These are phyloP conservation scores for Zychaea mexicana DNA, from an alignment of 371 early-diverging fungal genomes.

Conservation along the genomic window DNA sequence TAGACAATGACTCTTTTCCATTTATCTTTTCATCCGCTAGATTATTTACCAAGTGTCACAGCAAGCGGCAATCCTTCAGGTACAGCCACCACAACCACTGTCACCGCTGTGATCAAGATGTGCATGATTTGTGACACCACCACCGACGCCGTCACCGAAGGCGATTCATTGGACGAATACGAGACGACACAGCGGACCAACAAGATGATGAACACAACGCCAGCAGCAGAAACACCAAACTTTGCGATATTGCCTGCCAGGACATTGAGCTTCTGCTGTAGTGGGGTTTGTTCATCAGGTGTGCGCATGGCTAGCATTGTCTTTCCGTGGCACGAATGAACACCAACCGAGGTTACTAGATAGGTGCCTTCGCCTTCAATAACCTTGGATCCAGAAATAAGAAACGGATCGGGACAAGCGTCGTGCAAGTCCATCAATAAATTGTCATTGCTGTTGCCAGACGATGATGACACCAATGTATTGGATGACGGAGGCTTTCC, in stretches of 20 bases:
- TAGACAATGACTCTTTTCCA: neutral
- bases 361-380: conserved; percentile 77
- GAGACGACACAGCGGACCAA: conserved; percentile 61
- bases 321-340: conserved; percentile 73
- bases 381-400: conserved; percentile 76
- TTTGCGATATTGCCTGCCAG: conserved; percentile 76
- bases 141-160: conserved; percentile 24
- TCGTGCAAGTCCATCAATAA: conserved; percentile 9
- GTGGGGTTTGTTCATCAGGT: conserved; percentile 64
- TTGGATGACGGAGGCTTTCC: neutral
- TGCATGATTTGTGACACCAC: conserved; percentile 51
- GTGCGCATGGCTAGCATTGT: conserved; percentile 73
- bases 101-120: conserved; percentile 72
- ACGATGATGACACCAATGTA: conserved; percentile 34
- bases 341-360: conserved; percentile 70
- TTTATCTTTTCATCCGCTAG: neutral
- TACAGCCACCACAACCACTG: conserved; percentile 78
- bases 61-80: conserved; percentile 85
- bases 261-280: conserved; percentile 68
- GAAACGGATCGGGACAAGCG: conserved; percentile 58
- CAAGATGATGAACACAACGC: conserved; percentile 64
- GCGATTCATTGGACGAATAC: conserved; percentile 13
- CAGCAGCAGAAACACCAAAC: conserved; percentile 65
- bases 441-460: conserved; percentile 37
- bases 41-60: conserved; percentile 62